Base-by-base conservation (phyloP, 768 basidiomycete species). In the Mycena sanguinolenta region DNA sequence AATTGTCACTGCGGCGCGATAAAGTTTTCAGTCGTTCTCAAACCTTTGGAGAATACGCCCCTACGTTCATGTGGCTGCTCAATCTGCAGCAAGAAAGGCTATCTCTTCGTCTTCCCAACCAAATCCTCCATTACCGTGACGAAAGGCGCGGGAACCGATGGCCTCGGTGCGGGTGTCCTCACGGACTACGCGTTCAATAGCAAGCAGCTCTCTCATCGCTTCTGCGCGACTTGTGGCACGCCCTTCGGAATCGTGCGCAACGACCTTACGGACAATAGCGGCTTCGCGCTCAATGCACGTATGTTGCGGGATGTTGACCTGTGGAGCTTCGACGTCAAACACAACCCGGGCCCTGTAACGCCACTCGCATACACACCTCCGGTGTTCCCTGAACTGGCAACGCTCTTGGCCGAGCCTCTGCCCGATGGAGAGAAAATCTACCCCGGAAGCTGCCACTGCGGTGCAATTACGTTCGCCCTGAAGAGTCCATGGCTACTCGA, bases 1-100 rank as follows among this genome's bases (percentile, higher is more conserved):
- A 74, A 74, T 52, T 74, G 74, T 46, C 74, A 74, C 68, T 74
- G 74, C 52, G 74, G 74, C 38, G 58, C 63, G 5, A 60, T 74
- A 21, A 74, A 71, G 30, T 74, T 72, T 52, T 39, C 67, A 6
- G 71, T 70, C 36, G 27, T 38, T n/a, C 67, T 72, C 21, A 68
- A 71, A 4, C 58, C 74, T 10, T 32, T 74, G 27, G 68, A 71
- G 28, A 55, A 25, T 49, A 71, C 59, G 7, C 36, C 61, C 13
- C 69, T 72, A 6, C 38, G 32, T 42, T 23, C 63, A 10, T 74
- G 74, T 65, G 32, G 23, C 46, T 74, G 74, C 71, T 74, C 74
- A 23, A 73, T 73, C 62, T 73, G 72, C 69, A 70, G 65, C 57
- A 73, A 73, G 52, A 73, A 73, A 52, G 70, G 70, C 60, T 74